A percentile compares a stretch with the other conserved stretches of the same genome.
These are phyloP conservation scores for Erythrobasidium hasegawianum DNA, from an alignment of 1,284 basidiomycete genomes.

Conservation along the genomic window DNA sequence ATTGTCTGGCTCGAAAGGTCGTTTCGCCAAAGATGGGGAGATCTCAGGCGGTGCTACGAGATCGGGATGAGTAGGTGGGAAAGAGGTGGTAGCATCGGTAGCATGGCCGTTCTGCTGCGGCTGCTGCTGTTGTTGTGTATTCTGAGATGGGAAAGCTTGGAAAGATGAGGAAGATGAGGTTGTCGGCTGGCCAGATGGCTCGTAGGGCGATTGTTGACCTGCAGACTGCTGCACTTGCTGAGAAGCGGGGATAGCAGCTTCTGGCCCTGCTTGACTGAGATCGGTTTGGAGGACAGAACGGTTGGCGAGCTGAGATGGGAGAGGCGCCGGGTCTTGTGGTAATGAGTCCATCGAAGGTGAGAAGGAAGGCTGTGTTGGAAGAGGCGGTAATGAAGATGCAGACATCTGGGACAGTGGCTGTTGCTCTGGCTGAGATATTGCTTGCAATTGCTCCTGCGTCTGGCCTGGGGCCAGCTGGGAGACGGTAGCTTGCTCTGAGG, in stretches of 20 bases:
- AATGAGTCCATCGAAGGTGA: slow-evolving; percentile 12
- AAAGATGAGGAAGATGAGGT: no score
- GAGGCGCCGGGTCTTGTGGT: slow-evolving; percentile 23
- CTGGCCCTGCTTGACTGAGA: slow-evolving; percentile 1
- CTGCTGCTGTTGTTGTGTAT: slow-evolving; percentile 3
- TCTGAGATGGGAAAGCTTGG: no score
- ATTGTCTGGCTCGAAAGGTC: slow-evolving; percentile 27
- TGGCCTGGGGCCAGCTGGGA: not conserved
- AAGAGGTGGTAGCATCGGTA: not conserved
- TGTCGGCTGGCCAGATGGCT: no score
- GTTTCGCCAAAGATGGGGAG: slow-evolving; percentile 13
- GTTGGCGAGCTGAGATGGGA: slow-evolving; percentile 32
- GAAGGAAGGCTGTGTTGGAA: not conserved
- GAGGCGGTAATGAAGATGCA: not conserved
- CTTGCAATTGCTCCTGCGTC: not conserved
- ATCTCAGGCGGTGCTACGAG: slow-evolving; percentile 1
- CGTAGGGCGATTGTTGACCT: not conserved
- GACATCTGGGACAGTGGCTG: not conserved
- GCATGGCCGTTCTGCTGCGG: not conserved
- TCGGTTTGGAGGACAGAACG: slow-evolving; percentile 15
- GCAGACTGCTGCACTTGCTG: not conserved
- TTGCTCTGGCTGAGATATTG: not conserved
- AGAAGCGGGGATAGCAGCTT: not conserved
- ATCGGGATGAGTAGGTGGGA: not conserved
- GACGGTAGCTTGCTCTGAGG: no score